Evolutionary conservation across 1,284 basidiomycete species (phyloP), one percentile per base, ranked within the genome.

Genomic region (Xerocomus amazonicus): DNA sequence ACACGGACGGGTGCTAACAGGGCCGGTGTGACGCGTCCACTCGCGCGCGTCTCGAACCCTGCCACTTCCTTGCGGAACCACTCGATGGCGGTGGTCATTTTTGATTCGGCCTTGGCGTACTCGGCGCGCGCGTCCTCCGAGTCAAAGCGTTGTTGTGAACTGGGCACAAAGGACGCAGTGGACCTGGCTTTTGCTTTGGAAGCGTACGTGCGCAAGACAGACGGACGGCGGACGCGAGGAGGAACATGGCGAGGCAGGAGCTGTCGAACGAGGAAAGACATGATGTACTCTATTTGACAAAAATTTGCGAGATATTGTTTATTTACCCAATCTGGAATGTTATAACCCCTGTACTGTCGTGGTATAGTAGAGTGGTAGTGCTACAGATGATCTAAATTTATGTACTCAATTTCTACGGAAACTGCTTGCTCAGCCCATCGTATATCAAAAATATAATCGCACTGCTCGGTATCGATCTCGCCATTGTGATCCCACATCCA

Each of bases 401-500:
- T 32, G 17, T 42, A 31, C 8, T 5, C 1, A 31, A 45, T 19
- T 9, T 55, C 61, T 61, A 68, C 9, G 74, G 74, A 72, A 87
- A 85, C 54, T 73, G 71, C 53, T 73, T 76, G 56, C 69, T 79
- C 55, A 94, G 70, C 27, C 83, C 84, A 66, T 95, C 90, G 59
- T 93, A 96, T 56, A 96, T 87, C 62, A 90, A 72, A 67, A 97
- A 97, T 54, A 97, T 94, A 53, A 97, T 79, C 3, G 89, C 93
- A 63, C 90, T 93, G 62, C 88, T 92, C 2, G 95, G 95, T 46
- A 94, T 85, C 1, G 90, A 86, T 48, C 93, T 74, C 27, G 89
- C 81, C 39, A 94, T 87, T 0, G 96, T 98, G 59, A 98, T 84
- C 6, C 92, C 95, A 68, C 93, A 94, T n/a, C 96, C 92, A 12